Evolutionary conservation across 257 asterid genomes (phyloP), one percentile per base, ranked within the genome.

Genomic region (Capsicum rhomboideum): DNA sequence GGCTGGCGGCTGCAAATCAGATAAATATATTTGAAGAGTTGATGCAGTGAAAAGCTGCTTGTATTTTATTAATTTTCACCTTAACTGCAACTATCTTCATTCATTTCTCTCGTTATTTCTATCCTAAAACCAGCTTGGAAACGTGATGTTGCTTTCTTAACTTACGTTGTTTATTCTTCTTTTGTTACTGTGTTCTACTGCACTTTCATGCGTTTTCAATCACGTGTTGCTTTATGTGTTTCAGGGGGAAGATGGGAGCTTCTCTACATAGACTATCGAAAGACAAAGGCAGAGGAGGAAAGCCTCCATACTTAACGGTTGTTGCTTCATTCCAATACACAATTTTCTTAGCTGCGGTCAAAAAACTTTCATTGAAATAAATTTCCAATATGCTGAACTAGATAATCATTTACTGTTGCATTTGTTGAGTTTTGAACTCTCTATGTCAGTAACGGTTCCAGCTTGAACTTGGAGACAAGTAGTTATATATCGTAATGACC

Each of bases 221-320:
- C 49, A 46, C n/a, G 29, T 23, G 23, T 20, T 69, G 8, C 17
- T 61, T 34, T 82, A 58, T 83, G 80, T 49, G 68, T 71, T 85
- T 83, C 29, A 94, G 97, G 98, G 97, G 97, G 9, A 94, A 90
- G 85, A 91, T 93, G 88, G 98, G 97, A 69, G 92, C 97, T 11
- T 94, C 97, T 28, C 58, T 88, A 72, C 93, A 94, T 83, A 86
- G 97, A 59, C 31, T 85, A 56, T 78, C 75, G 10, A 88, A 92
- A 87, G 89, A 67, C 23, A 59, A 83, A 67, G 95, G 93, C 28
- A 72, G 91, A 58, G 97, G 94, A 83, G 90, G 94, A 5, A 75
- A 90, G 84, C 97, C 98, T 87, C 95, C 98, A 46, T 94, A 91
- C 67, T 84, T 94, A 34, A 88, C 3, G 93, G 98, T 94, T 86